Conservation (phyloP, 805 yeast species). For the Kluyveromyces nonfermentans region DNA sequence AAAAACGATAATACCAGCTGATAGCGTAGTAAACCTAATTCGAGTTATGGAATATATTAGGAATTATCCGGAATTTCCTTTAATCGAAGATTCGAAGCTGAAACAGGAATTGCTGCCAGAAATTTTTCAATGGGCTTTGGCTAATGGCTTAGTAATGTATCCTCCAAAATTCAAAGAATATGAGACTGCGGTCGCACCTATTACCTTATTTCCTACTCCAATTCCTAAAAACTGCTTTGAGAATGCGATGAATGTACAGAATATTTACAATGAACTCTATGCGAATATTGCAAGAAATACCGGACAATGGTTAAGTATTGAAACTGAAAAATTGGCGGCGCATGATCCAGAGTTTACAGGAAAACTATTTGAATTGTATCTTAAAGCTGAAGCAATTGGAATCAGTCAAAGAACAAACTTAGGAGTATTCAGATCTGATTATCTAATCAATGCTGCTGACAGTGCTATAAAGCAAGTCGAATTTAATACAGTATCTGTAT, state of each 20-base stretch:
- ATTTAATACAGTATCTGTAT: conserved; percentile 90
- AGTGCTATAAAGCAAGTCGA: conserved; percentile 80
- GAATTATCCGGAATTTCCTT: conserved; percentile 21
- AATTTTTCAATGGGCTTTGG: conserved; percentile 64
- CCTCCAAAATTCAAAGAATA: conserved; percentile 44
- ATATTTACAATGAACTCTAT: conserved; percentile 63
- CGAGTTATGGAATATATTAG: not conserved
- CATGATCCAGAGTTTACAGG: conserved; percentile 78
- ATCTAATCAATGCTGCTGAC: conserved; percentile 49
- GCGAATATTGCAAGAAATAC: conserved; percentile 49
- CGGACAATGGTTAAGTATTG: conserved; percentile 51
- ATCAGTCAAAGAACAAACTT: conserved; percentile 58
- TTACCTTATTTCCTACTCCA: conserved; percentile 86
- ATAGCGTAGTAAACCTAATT: not conserved
- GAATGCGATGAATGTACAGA: conserved; percentile 58
- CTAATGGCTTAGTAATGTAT: conserved; percentile 77
- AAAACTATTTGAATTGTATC: conserved; percentile 53
- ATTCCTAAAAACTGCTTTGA: conserved; percentile 61
- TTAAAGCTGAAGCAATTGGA: conserved; percentile 38
- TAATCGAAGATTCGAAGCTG: conserved; percentile 17
- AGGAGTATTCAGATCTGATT: conserved; percentile 87
- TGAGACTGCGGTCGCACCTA: conserved; percentile 62
- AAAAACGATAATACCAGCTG: not conserved
- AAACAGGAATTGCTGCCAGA: conserved; percentile 33
- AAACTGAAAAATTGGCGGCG: conserved; percentile 43